Base-by-base conservation (phyloP, 116 monocot genomes). In the Cymodocea nodosa region DNA sequence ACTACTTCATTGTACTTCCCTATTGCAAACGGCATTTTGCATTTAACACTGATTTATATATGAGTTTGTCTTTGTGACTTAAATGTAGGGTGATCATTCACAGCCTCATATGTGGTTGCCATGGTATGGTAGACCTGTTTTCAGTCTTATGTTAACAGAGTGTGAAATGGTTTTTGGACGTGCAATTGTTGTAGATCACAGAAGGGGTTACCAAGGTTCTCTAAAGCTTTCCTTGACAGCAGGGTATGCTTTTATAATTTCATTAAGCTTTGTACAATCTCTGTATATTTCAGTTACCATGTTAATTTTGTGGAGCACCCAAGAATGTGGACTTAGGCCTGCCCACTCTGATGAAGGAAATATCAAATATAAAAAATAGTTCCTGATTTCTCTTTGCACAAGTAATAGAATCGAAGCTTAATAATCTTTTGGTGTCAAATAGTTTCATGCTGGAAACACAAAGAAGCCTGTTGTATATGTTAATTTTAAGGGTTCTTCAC, bases 111-210 rank as follows among this genome's bases (percentile, higher is more conserved):
- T 69, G 23, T 85, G 93, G 89, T 78, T 79, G 37, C 64, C 70
- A 40, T 86, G 83, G 79, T 93, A 89, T 74, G 93, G 89, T 52
- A 85, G 82, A 51, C 89, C 93, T 22, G 69, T 93, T 59, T 83
- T 78, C 68, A 89, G 36, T 68, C 70, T 93, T 57, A 77, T 84
- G 35, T 64, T 93, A 51, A 86, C 93, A 15, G 86, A 85, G 35
- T 86, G 89, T 72, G 84, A 93, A 69, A 80, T 93, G 79, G 83
- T 85, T 14, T 86, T 86, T 76, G 89, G 93, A 48, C 78, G 76
- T 37, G 20, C 56, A 16, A 80, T 89, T 65, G 67, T 10, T 50
- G 52, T 48, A 20, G 86, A 89, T 75, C 66, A 78, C 57, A 60
- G 71, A 30, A 84, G 89, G 9, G 74, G 76, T 60, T 83, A 89